Conservation (phyloP, 2,329 filamentous ascomycete genomes). For the Whalleya microplaca region DNA sequence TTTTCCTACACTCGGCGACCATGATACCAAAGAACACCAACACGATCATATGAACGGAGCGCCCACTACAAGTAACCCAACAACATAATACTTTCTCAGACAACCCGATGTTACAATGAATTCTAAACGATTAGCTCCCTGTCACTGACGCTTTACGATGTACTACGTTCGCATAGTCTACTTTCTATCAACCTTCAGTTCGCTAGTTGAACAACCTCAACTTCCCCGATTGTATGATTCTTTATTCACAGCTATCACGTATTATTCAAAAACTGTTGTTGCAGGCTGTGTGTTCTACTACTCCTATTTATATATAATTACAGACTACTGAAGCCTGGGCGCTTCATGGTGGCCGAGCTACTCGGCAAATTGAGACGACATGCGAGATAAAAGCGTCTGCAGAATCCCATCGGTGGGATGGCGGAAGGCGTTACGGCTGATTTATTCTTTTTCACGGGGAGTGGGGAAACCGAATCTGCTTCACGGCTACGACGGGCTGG, state of each 20-base stretch:
- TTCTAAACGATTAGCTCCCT: not conserved
- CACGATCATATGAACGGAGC: conserved; percentile 17
- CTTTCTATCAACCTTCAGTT: not conserved
- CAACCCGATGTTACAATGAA: not conserved
- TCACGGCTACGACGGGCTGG: not conserved
- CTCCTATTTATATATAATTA: not conserved
- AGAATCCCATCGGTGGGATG: not conserved
- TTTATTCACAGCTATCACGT: not conserved
- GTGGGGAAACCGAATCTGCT: not conserved
- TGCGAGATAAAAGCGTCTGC: not conserved
- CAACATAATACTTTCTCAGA: not conserved
- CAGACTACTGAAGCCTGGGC: not conserved
- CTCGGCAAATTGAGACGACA: not conserved
- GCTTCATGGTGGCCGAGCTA: not conserved
- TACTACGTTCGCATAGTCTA: not conserved
- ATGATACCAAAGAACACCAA: conserved; percentile 11
- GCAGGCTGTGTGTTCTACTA: not conserved
- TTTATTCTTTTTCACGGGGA: not conserved
- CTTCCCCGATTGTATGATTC: not conserved
- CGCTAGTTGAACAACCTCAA: not conserved
- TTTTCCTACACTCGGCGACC: not conserved
- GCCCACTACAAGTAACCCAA: conserved; percentile 8
- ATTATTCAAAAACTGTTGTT: not conserved
- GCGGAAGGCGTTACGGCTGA: not conserved
- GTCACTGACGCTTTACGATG: not conserved